Evolutionary conservation across 2,329 filamentous ascomycete genomes (phyloP).

Genomic region (Leptographium galeiforme): DNA sequence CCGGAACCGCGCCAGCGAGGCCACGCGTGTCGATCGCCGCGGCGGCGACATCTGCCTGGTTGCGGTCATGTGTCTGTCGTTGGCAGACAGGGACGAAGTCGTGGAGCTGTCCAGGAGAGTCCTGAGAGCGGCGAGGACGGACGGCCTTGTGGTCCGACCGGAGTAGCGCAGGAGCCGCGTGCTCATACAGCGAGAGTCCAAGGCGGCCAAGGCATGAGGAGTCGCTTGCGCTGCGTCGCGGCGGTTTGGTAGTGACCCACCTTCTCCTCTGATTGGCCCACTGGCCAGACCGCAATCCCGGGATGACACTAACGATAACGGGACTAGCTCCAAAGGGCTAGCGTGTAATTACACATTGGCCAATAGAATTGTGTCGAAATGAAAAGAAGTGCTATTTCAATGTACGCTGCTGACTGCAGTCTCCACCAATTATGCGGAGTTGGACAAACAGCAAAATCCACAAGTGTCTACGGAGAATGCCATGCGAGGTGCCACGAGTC

Average conservation of each 20-base stretch:
- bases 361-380: too few relatives aligned
- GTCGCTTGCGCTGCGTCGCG: background rate
- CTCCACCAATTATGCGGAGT: too few relatives aligned
- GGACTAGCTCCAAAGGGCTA: background rate
- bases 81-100: too few relatives aligned
- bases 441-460: too few relatives aligned
- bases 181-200: background rate
- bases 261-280: background rate
- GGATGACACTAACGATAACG: background rate
- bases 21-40: constrained; percentile 8
- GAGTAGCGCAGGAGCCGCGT: background rate
- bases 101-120: background rate
- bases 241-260: background rate
- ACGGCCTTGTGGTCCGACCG: background rate
- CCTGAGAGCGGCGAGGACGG: background rate
- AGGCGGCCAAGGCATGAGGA: background rate
- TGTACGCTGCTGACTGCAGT: too few relatives aligned
- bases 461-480: too few relatives aligned
- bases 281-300: background rate
- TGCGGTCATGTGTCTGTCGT: background rate
- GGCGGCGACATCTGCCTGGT: background rate
- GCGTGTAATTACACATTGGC: background rate
- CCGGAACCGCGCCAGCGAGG: constrained; percentile 10
- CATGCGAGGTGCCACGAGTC: too few relatives aligned
- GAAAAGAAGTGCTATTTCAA: too few relatives aligned